Evolutionary conservation across 2,329 filamentous ascomycete genomes (phyloP), one percentile per base, ranked within the genome.

Genomic region (Cladophialophora bantiana): DNA sequence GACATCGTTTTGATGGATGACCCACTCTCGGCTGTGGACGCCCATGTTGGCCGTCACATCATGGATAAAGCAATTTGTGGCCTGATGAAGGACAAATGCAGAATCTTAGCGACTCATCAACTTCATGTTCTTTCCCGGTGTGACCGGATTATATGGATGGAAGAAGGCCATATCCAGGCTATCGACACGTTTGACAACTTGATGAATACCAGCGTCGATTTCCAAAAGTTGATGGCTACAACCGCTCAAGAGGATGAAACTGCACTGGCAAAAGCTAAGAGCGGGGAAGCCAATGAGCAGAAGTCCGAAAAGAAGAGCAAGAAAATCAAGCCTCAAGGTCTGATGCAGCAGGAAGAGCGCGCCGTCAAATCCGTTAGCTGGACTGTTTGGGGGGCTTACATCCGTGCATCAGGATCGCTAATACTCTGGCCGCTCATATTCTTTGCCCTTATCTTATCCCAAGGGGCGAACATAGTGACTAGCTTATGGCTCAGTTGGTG

Each of bases 61-160:
- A 97, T 98, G 81, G 94, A 98, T 77, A 90, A 96, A 67, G 94
- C 94, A 48, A 97, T 99, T 62, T 88, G 93, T 65, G 94, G 94
- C 7, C 83, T 98, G 9, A 83, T 98, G 62, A 92, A 91, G 73
- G 86, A 94, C 79, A 97, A 97, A 78, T 95, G 93, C 75, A 87
- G 95, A 20, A 90, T 98, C 38, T 83, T 99, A 36, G 95, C 94
- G 0, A 99, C 95, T 0, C 95, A 99, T 78, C 94, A 98, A 77
- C 86, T 98, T 13, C 95, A 96, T 83, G 94, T 98, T 5, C 85
- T 98, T 5, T 93, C 86, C 75, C 89, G 93, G 38, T 97, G 93
- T 73, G 94, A 98, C 76, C 86, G 94, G 38, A 94, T 98, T 70
- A 88, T 98, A 57, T 94, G 93, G 88, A 94, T 99, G 87, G 91